phyloP scores from a whole-genome alignment of 2,329 filamentous ascomycete species.

The Neofusicoccum sp. region DNA sequence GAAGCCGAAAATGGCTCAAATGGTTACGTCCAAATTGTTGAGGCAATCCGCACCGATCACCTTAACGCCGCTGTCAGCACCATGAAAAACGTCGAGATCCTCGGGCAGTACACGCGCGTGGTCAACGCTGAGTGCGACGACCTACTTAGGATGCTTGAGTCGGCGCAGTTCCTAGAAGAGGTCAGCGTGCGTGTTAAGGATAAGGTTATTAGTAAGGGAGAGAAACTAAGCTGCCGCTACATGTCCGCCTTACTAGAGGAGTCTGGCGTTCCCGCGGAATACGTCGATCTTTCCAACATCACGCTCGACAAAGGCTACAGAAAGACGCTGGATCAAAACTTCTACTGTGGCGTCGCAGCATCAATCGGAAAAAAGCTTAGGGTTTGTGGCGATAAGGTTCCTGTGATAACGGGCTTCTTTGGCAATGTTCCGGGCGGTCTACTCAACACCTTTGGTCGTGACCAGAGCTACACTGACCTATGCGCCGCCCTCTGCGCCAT shows the following conservation, averaged over 20 bases:
- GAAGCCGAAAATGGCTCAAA: constrained; percentile 44
- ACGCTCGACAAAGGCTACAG: constrained; percentile 52
- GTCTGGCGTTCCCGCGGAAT: constrained; percentile 77
- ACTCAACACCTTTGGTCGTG: constrained; percentile 86
- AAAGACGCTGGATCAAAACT: constrained; percentile 46
- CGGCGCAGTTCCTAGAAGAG: constrained; percentile 57
- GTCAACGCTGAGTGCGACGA: constrained; percentile 78
- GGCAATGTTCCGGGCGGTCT: constrained; percentile 88
- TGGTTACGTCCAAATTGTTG: constrained; percentile 71
- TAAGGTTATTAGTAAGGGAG: constrained; percentile 88
- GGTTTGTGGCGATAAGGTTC: constrained; percentile 44
- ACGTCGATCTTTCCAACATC: constrained; percentile 84
- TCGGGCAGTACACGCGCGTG: constrained; percentile 59
- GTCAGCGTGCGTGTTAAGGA: constrained; percentile 53
- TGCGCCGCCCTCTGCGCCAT: constrained; percentile 91
- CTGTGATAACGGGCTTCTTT: constrained; percentile 80
- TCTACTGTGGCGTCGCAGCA: constrained; percentile 44
- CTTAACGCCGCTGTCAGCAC: constrained; percentile 63
- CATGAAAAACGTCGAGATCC: constrained; percentile 38
- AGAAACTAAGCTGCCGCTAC: constrained; percentile 91
- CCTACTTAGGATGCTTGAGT: constrained; percentile 71
- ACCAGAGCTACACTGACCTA: constrained; percentile 95
- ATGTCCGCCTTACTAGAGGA: constrained; percentile 84
- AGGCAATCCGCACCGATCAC: constrained; percentile 81
- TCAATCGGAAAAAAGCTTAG: constrained; percentile 43